These are phyloP conservation scores for Podaxis sp. DNA, from an alignment of 768 basidiomycete genomes.

Conservation along the genomic window DNA sequence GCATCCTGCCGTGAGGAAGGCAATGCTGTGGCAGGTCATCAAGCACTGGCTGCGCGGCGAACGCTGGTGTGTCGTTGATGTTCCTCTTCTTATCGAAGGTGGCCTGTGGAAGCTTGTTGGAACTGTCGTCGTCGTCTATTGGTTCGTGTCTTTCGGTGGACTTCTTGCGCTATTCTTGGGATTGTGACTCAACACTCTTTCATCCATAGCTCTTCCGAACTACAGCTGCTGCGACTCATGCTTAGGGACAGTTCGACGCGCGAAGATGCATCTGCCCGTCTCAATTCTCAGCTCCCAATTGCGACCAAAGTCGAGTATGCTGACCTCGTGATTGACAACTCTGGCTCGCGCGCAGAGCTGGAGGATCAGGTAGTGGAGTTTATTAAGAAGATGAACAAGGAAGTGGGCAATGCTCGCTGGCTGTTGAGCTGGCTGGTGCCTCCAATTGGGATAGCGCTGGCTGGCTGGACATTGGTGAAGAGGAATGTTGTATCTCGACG, in stretches of 20 bases:
- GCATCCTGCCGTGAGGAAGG: conserved; percentile 85
- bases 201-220: conserved; percentile 62
- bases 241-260: conserved; percentile 64
- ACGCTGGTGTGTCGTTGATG: conserved; percentile 81
- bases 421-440: conserved; percentile 59
- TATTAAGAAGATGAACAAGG: conserved; percentile 39
- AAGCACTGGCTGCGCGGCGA: conserved; percentile 75
- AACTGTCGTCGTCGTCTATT: conserved; percentile 85
- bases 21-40: conserved; percentile 70
- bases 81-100: conserved; percentile 89
- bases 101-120: conserved; percentile 83
- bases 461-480: background rate
- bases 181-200: background rate
- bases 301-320: conserved; percentile 80
- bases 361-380: conserved; percentile 50
- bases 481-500: background rate
- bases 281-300: conserved; percentile 81
- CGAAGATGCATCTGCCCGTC: conserved; percentile 69
- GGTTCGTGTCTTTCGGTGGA: conserved; percentile 46
- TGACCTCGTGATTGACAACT: conserved; percentile 87
- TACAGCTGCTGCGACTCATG: conserved; percentile 85
- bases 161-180: background rate
- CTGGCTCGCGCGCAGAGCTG: conserved; percentile 69
- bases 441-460: conserved; percentile 40
- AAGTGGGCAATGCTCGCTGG: conserved; percentile 54